Base-by-base conservation (phyloP, 768 basidiomycete species). In the Tylopilus felleus region DNA sequence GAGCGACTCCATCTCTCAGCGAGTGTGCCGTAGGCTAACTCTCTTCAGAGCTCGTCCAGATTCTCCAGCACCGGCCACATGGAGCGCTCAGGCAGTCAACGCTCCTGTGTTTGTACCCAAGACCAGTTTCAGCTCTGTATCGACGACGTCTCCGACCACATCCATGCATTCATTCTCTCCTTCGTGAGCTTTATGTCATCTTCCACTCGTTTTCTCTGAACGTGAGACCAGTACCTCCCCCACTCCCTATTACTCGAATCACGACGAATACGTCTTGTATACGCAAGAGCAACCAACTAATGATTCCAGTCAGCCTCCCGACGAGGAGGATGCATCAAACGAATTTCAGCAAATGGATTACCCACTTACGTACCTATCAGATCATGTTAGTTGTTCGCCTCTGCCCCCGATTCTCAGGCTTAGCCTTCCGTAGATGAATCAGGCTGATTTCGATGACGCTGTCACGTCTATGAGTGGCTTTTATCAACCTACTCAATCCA, bases 61-160 rank as follows among this genome's bases (percentile, higher is more conserved):
- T 41, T 78, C 80, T 19, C 78, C 81, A 28, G 61, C 65, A 38
- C 66, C 74, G 47, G 63, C 69, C 10, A 57, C 75, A 14, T 65
- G 77, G 70, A 78, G 82, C 3, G 78, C 85, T 41, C 81, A 87
- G 58, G 87, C 88, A 4, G 80, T 90, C 50, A 88, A 92, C 66
- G 90, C 90, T 1, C 89, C 91, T 33, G 83, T 93, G 40, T 93
- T 93, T 57, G 82, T 93, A 21, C 90, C 91, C 19, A 91, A 88
- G 67, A 73, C 65, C 53, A 59, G 70, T 25, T 88, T 89, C 14
- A 89, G 45, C 25, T 47, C 63, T 4, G 29, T 25, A 8, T 4
- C 52, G 8, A 13, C 52, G n/a, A n/a, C 51, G 13, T 62, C 65
- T 8, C 60, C 63, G 2, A 44, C 57, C 19, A 13, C 66, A 36